Evolutionary conservation across 148 eudicot genomes (phyloP).

Genomic region (Heliamphora exappendiculata): DNA sequence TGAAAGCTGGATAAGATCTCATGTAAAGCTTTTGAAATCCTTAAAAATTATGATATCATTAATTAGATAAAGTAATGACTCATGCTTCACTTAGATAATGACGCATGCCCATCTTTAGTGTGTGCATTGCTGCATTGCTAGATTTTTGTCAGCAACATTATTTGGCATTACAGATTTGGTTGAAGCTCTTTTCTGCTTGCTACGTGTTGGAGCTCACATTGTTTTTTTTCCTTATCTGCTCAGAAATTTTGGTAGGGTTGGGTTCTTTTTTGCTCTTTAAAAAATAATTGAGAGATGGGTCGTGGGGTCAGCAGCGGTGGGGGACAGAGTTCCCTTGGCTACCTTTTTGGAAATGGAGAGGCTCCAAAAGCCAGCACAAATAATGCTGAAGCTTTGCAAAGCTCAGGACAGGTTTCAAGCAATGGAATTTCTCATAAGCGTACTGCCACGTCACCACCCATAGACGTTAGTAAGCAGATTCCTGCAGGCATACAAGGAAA

Average conservation of each 20-base stretch:
- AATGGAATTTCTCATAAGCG: slow-evolving; percentile 32
- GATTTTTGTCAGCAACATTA: no score
- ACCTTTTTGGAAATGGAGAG: slow-evolving; percentile 71
- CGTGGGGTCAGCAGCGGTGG: slow-evolving; percentile 95
- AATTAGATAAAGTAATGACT: no score
- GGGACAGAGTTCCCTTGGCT: slow-evolving; percentile 75
- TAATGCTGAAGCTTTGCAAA: slow-evolving; percentile 26
- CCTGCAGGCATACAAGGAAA: slow-evolving; percentile 66
- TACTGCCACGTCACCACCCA: slow-evolving; percentile 29
- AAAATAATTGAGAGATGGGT: slow-evolving; percentile 36
- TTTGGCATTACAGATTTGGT: no score
- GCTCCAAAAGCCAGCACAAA: slow-evolving; percentile 48
- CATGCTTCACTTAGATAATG: no score
- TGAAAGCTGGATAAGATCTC: no score
- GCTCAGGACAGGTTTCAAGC: slow-evolving; percentile 21
- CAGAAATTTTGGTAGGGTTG: neutral
- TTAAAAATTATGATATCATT: no score
- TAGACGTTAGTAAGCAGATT: slow-evolving; percentile 41
- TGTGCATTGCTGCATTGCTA: no score
- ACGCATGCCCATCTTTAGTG: no score
- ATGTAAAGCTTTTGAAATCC: no score
- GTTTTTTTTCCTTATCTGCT: neutral
- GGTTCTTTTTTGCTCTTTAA: neutral
- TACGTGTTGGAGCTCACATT: no score
- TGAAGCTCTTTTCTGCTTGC: no score